Evolutionary conservation across 495 filamentous ascomycete genomes (phyloP).

Genomic region (Cenococcum geophilum): DNA sequence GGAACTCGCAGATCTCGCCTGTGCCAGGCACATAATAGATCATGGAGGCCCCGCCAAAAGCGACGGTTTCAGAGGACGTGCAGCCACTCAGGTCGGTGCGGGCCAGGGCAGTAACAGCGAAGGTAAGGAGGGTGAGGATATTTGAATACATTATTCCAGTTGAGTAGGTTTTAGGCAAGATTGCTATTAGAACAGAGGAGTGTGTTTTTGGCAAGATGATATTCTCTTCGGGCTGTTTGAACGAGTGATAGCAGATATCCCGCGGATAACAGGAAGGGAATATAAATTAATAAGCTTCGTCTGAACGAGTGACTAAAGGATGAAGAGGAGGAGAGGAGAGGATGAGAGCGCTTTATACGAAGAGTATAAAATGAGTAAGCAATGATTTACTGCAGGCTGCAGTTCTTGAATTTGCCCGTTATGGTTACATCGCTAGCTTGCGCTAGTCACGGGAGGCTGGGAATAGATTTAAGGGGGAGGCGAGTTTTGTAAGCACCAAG

Average conservation of each 20-base stretch:
- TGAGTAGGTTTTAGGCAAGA: background rate
- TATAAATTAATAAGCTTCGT: no score
- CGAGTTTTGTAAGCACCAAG: background rate
- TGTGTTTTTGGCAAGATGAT: background rate
- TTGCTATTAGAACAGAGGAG: background rate
- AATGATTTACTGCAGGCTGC: background rate
- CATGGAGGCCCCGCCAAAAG: slow-evolving; percentile 42
- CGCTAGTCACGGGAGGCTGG: background rate
- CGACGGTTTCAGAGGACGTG: slow-evolving; percentile 34
- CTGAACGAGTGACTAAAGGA: background rate
- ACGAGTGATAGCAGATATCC: background rate
- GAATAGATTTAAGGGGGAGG: background rate
- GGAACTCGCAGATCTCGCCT: slow-evolving; percentile 55
- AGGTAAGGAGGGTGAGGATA: slow-evolving; percentile 3
- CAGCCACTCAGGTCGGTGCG: slow-evolving; percentile 47
- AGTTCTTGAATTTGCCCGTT: background rate
- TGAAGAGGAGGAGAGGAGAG: background rate
- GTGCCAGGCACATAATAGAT: slow-evolving; percentile 51
- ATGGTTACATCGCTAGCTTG: background rate
- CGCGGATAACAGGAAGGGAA: background rate
- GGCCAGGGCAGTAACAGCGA: slow-evolving; percentile 31
- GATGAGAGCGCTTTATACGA: background rate
- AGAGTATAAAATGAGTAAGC: background rate
- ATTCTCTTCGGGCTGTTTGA: background rate
- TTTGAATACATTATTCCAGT: slow-evolving; percentile 9